Percentiles rank a stretch among this genome's conserved stretches.
phyloP scores from a whole-genome alignment of 2,329 filamentous ascomycete genomes.

The Remersonia thermophila region DNA sequence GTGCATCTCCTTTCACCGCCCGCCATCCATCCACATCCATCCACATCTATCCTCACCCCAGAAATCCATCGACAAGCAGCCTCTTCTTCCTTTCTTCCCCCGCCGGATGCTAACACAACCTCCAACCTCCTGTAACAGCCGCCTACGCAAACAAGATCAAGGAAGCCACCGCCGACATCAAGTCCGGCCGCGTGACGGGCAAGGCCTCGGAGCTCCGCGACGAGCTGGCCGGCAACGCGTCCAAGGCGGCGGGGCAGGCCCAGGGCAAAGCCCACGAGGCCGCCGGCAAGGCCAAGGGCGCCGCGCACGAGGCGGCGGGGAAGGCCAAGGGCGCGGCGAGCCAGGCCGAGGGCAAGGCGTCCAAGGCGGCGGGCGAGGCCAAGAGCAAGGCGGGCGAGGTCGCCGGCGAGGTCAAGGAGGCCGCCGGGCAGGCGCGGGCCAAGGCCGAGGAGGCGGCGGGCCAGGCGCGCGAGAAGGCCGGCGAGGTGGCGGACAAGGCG shows the following conservation, averaged over 20 bases:
- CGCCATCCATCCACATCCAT: too few species aligned
- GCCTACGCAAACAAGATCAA: slow-evolving; percentile 35
- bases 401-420: slow-evolving; percentile 8
- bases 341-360: slow-evolving; percentile 25
- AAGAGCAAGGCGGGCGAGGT: slow-evolving; percentile 10
- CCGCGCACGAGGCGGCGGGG: slow-evolving; percentile 22
- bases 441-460: background rate
- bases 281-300: slow-evolving; percentile 23
- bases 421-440: background rate
- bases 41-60: background rate
- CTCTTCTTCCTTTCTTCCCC: background rate
- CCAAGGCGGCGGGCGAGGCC: slow-evolving; percentile 27
- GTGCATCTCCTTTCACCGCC: background rate
- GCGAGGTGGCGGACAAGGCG: slow-evolving; percentile 25
- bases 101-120: background rate
- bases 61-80: background rate
- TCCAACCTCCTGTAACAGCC: slow-evolving; percentile 19
- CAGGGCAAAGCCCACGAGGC: slow-evolving; percentile 30
- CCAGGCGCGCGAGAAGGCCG: slow-evolving; percentile 29
- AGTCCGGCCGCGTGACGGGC: slow-evolving; percentile 25
- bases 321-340: slow-evolving; percentile 33
- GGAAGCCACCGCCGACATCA: slow-evolving; percentile 27
- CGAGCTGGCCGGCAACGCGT: slow-evolving; percentile 28
- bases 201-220: slow-evolving; percentile 29
- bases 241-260: slow-evolving; percentile 15